Evolutionary conservation across 225 moss, liverwort and hornwort genomes (phyloP).

Genomic region (Thuidium tamariscinum): DNA sequence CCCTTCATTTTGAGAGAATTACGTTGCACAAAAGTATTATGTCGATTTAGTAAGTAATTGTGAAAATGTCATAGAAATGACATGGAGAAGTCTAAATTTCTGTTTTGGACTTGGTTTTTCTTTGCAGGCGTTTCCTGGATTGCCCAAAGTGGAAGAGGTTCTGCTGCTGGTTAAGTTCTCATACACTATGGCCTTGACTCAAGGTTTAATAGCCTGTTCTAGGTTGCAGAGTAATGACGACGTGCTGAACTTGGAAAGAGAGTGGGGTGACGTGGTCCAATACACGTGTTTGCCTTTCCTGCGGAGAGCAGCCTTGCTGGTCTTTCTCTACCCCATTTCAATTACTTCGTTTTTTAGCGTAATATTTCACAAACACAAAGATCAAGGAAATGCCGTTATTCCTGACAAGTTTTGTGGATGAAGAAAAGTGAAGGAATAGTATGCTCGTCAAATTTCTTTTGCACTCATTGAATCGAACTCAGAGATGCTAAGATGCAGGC

Average conservation of each 20-base stretch:
- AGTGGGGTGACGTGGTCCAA: slow-evolving; percentile 35
- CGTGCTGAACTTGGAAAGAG: slow-evolving; percentile 7
- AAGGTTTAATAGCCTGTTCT: slow-evolving; percentile 70
- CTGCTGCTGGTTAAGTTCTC: slow-evolving; percentile 66
- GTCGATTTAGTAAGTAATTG: neutral
- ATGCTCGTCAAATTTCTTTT: neutral
- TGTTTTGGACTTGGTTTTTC: neutral
- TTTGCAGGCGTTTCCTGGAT: slow-evolving; percentile 75
- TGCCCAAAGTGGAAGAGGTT: slow-evolving; percentile 61
- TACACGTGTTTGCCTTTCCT: slow-evolving; percentile 71
- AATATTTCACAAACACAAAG: neutral
- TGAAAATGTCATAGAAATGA: neutral
- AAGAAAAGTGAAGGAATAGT: neutral
- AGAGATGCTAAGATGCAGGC: neutral
- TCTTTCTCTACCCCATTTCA: slow-evolving; percentile 8
- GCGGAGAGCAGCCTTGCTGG: slow-evolving; percentile 84
- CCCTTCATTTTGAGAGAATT: neutral
- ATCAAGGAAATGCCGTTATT: neutral
- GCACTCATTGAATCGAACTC: neutral
- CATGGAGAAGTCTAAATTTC: neutral
- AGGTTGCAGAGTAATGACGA: slow-evolving; percentile 22
- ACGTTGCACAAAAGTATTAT: neutral
- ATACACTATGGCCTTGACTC: slow-evolving; percentile 61
- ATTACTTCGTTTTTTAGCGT: neutral
- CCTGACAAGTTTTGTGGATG: neutral